Conservation (phyloP, 805 yeast genomes). For the Candida quercuum region DNA sequence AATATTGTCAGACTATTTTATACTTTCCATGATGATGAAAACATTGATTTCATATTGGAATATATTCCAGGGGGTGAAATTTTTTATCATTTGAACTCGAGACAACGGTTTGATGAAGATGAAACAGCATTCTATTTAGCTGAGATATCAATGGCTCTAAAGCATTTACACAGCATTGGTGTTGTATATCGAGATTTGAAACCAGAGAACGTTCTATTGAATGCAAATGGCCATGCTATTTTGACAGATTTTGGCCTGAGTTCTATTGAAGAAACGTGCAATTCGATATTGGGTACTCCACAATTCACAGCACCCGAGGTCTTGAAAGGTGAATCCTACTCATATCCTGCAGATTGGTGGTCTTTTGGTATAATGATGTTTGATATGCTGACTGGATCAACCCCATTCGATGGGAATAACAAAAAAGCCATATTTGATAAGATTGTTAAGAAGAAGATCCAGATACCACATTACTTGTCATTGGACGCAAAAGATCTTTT, state of each 20-base stretch:
- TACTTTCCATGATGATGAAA: slow-evolving; percentile 75
- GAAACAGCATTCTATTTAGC: slow-evolving; percentile 75
- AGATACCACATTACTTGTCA: slow-evolving; percentile 64
- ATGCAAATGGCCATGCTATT: slow-evolving; percentile 72
- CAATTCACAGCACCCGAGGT: slow-evolving; percentile 80
- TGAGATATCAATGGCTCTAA: slow-evolving; percentile 71
- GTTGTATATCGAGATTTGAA: slow-evolving; percentile 84
- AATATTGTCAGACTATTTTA: slow-evolving; percentile 78
- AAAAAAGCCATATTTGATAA: slow-evolving; percentile 65
- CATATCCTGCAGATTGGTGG: slow-evolving; percentile 88
- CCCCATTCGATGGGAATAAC: slow-evolving; percentile 79
- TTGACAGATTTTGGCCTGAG: slow-evolving; percentile 84
- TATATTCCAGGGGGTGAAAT: slow-evolving; percentile 90
- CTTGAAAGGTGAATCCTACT: slow-evolving; percentile 71
- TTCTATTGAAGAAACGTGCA: slow-evolving; percentile 29
- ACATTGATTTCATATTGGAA: slow-evolving; percentile 71
- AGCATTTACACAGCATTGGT: slow-evolving; percentile 73
- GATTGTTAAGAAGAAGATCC: slow-evolving; percentile 55
- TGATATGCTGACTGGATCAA: slow-evolving; percentile 76
- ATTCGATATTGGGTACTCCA: slow-evolving; percentile 39
- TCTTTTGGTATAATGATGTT: slow-evolving; percentile 75
- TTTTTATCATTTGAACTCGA: slow-evolving; percentile 37
- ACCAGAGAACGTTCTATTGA: slow-evolving; percentile 84
- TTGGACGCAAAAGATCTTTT: slow-evolving; percentile 73
- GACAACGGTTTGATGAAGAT: slow-evolving; percentile 47